A percentile compares a stretch with the other conserved stretches of the same genome.
These are phyloP conservation scores for Starmerella bacillaris DNA, from an alignment of 805 yeast genomes.

Conservation along the genomic window DNA sequence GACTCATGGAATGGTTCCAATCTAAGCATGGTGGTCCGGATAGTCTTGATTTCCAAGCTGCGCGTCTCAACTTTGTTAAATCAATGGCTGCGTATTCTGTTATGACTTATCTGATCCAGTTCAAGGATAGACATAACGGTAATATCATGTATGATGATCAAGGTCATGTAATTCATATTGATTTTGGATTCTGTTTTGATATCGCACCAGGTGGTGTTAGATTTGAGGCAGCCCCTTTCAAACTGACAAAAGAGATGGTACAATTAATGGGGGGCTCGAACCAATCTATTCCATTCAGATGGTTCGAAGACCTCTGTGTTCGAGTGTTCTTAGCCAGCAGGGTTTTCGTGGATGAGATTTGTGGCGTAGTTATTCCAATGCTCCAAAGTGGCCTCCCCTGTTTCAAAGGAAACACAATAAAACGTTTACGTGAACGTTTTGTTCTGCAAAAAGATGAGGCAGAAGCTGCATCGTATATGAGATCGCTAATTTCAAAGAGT, in stretches of 20 bases:
- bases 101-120: constrained; percentile 73
- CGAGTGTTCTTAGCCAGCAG: constrained; percentile 80
- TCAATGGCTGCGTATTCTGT: constrained; percentile 87
- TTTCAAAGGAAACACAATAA: constrained; percentile 72
- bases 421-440: constrained; percentile 58
- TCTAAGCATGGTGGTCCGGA: constrained; percentile 91
- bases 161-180: constrained; percentile 90
- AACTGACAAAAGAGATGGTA: constrained; percentile 90
- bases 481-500: constrained; percentile 57
- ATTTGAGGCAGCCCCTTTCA: constrained; percentile 96
- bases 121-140: constrained; percentile 93
- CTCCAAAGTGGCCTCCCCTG: constrained; percentile 89
- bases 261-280: constrained; percentile 85
- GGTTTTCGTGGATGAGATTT: constrained; percentile 69
- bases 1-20: constrained; percentile 76
- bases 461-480: constrained; percentile 68
- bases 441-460: constrained; percentile 63
- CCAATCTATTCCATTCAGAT: constrained; percentile 66
- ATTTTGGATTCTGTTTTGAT: constrained; percentile 96
- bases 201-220: constrained; percentile 98
- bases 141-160: constrained; percentile 91
- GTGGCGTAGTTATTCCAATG: constrained; percentile 82
- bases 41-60: constrained; percentile 73
- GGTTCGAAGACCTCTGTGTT: constrained; percentile 91
- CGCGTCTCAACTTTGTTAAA: constrained; percentile 80